Evolutionary conservation across 495 filamentous ascomycete species (phyloP).

Genomic region (Aspergillus homomorphus): DNA sequence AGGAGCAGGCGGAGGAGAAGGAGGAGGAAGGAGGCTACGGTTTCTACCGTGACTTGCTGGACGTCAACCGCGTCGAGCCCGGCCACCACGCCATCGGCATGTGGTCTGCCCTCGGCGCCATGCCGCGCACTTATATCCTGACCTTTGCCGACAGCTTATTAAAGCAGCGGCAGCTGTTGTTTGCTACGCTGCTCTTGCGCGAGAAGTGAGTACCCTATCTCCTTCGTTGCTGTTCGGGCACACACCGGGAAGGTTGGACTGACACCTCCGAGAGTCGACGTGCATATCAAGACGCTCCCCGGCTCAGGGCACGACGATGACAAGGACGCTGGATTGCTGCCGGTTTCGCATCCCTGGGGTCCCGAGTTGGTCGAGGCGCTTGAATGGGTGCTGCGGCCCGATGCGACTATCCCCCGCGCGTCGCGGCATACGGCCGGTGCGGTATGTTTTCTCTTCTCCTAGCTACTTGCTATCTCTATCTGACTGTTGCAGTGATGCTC

Average conservation of each 20-base stretch:
- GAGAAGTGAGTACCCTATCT: conserved; percentile 30
- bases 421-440: too few species aligned
- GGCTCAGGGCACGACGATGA: conserved; percentile 42
- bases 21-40: conserved; percentile 18
- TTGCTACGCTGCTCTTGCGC: conserved; percentile 36
- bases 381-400: not conserved
- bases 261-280: conserved; percentile 38
- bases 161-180: conserved; percentile 46
- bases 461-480: too few species aligned
- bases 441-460: too few species aligned
- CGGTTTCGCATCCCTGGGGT: not conserved
- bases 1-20: conserved; percentile 37
- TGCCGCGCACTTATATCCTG: conserved; percentile 44
- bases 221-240: not conserved
- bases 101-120: not conserved
- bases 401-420: too few species aligned
- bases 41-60: not conserved
- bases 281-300: conserved; percentile 39
- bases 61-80: not conserved
- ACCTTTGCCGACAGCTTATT: conserved; percentile 47
- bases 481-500: too few species aligned
- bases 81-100: not conserved
- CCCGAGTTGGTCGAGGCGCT: not conserved
- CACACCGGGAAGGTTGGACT: not conserved
- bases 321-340: not conserved